These are phyloP conservation scores for Conoideocrella luteorostrata DNA, from an alignment of 2,329 filamentous ascomycete genomes.

Conservation along the genomic window DNA sequence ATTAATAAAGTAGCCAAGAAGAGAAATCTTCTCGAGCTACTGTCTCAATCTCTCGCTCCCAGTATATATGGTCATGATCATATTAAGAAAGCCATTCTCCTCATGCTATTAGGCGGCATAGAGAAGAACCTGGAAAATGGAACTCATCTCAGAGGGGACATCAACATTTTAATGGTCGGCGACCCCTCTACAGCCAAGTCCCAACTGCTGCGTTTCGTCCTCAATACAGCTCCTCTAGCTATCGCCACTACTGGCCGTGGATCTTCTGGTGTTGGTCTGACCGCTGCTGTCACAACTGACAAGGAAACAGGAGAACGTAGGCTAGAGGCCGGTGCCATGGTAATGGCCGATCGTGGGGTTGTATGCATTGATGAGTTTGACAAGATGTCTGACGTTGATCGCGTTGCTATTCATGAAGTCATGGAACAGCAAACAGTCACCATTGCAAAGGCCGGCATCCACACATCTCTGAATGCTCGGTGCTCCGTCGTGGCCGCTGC, in stretches of 20 bases:
- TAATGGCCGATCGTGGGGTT: constrained; percentile 91
- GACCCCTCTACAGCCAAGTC: constrained; percentile 98
- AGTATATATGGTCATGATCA: constrained; percentile 97
- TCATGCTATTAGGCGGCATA: constrained; percentile 92
- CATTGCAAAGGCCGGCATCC: constrained; percentile 96
- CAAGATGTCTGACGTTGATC: constrained; percentile 98
- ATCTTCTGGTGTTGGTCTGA: constrained; percentile 95
- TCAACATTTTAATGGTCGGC: constrained; percentile 98
- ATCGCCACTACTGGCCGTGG: constrained; percentile 96
- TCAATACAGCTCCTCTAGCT: constrained; percentile 92
- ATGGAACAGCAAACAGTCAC: constrained; percentile 99
- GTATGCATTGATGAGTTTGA: constrained; percentile 99
- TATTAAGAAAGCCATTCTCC: constrained; percentile 93
- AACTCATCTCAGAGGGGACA: constrained; percentile 94
- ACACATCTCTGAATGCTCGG: constrained; percentile 92
- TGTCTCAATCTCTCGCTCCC: constrained; percentile 89
- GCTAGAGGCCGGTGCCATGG: constrained; percentile 96
- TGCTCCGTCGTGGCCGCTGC: constrained; percentile 95
- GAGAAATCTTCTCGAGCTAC: constrained; percentile 83
- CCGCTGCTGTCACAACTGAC: constrained; percentile 90
- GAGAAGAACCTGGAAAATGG: constrained; percentile 99
- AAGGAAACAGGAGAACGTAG: constrained; percentile 95
- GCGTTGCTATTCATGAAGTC: constrained; percentile 98
- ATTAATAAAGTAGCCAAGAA: constrained; percentile 98
- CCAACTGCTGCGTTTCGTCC: constrained; percentile 91